Evolutionary conservation across 2,329 filamentous ascomycete species (phyloP), one percentile per base, ranked within the genome.

Genomic region (Pezicula neosporulosa): DNA sequence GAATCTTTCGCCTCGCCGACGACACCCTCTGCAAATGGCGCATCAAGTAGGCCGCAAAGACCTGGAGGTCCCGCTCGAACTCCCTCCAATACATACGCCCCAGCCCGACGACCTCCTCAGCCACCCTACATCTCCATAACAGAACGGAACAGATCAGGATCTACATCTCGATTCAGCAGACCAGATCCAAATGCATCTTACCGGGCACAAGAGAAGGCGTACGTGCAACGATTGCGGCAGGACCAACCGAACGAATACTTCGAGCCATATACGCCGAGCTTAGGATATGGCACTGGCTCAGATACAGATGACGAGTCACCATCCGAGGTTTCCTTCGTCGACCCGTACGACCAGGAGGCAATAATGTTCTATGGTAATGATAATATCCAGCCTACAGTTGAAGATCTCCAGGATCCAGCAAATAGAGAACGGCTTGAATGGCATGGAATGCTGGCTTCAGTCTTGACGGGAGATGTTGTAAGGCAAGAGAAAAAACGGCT

Each of bases 391-490:
- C 92, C 92, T 1, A 94, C 90, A 3, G 79, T 90, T 21, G 94
- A 97, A 63, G 94, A 99, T 68, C 71, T 97, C 48, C 87, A 89
- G 68, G 89, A 97, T 61, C 89, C 91, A 1, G 84, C 86, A 56
- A 97, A 92, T 65, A 81, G 92, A 55, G 94, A 97, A 70, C 80
- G 93, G 42, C 76, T 99, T 21, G 94, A 99, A 71, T 99, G 94
- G 94, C 92, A 99, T 71, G 90, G 90, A 3, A 99, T 99, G 94
- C 74, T 99, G 51, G 90, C 93, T 53, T 95, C 93, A 13, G 94
- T 99, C 4, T 74, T 99, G 59, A 97, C 92, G 1, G 94, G 94
- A 58, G 94, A 99, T 68, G 94, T 99, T 8, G 93, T 99, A 52
- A 90, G 90, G 63, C 94, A 99, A 70, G 94, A 99, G 73, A 99